Base-by-base conservation (phyloP, 371 early-diverging fungal species). In the Mortierella polycephala region DNA sequence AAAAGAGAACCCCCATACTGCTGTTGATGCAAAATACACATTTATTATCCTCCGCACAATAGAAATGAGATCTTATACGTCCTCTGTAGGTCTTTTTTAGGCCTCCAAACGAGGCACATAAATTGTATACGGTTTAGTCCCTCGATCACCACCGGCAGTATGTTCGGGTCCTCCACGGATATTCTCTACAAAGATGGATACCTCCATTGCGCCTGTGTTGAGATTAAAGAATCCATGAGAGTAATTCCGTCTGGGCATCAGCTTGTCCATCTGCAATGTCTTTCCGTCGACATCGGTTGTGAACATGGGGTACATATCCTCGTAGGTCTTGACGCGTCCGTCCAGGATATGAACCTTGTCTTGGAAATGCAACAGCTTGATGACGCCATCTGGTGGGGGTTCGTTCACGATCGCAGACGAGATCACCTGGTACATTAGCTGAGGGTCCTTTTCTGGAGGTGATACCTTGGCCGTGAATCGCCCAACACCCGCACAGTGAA, bases 401-500 rank as follows among this genome's bases (percentile, higher is more conserved):
- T 66, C 74, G 55, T 94, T 93, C 57, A 92, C 91, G 58, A 94
- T 93, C 10, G 92, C 94, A 39, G 92, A 92, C 5, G 92, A 92
- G 46, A 92, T 84, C 42, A 94, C 85, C 69, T 94, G 93, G 46
- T 87, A 85, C 93, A 94, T 94, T 40, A 91, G 72, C 42, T 87
- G 87, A 21, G 85, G 88, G 72, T 94, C 94, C 16, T 84, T 83
- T 68, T 86, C 88, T 56, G 85, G 82, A 0, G 83, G 81, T 49
- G 85, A 81, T 54, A 87, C 83, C 59, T 85, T 85, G 30, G 89
- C 85, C 12, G 83, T 84, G 69, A 92, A 85, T 39, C 86, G 83
- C 1, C 94, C 93, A 20, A 90, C 86, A 12, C 91, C 95, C 58
- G 90, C 87, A 67, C 93, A 93, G 72, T 96, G 96, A 52, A 95